Conservation (phyloP, 306 rosid genomes). For the Vigna hirtella region DNA sequence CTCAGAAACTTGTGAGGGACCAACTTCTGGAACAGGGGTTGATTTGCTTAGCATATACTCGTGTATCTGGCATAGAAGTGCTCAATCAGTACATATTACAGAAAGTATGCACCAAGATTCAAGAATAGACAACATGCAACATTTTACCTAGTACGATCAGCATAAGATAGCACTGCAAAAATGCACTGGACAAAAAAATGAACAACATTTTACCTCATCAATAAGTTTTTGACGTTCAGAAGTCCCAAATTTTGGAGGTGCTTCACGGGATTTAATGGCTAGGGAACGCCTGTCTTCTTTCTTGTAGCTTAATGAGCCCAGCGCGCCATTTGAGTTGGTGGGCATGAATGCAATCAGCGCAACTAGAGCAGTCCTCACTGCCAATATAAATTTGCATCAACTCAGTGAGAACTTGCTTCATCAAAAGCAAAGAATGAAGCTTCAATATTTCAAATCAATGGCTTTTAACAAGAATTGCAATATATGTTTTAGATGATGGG, state of each 20-base stretch:
- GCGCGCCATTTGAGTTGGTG: slow-evolving; percentile 90
- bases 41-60: slow-evolving; percentile 87
- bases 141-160: slow-evolving; percentile 31
- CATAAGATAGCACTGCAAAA: slow-evolving; percentile 10
- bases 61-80: slow-evolving; percentile 64
- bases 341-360: slow-evolving; percentile 99
- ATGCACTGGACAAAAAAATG: slow-evolving; percentile 5
- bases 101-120: neutral
- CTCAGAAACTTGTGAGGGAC: slow-evolving; percentile 54
- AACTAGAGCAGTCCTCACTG: slow-evolving; percentile 96
- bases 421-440: slow-evolving; percentile 23
- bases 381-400: slow-evolving; percentile 44
- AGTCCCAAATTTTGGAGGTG: slow-evolving; percentile 79
- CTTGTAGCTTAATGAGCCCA: slow-evolving; percentile 93
- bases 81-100: slow-evolving; percentile 25
- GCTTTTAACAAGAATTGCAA: slow-evolving; percentile 15
- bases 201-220: slow-evolving; percentile 55
- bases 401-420: slow-evolving; percentile 28
- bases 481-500: slow-evolving; percentile 1
- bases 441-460: neutral
- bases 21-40: slow-evolving; percentile 65
- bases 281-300: slow-evolving; percentile 83
- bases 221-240: slow-evolving; percentile 87
- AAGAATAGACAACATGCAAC: slow-evolving; percentile 23
- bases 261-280: slow-evolving; percentile 86